Evolutionary conservation across 768 basidiomycete species (phyloP).

Genomic region (Mycena rebaudengoi): DNA sequence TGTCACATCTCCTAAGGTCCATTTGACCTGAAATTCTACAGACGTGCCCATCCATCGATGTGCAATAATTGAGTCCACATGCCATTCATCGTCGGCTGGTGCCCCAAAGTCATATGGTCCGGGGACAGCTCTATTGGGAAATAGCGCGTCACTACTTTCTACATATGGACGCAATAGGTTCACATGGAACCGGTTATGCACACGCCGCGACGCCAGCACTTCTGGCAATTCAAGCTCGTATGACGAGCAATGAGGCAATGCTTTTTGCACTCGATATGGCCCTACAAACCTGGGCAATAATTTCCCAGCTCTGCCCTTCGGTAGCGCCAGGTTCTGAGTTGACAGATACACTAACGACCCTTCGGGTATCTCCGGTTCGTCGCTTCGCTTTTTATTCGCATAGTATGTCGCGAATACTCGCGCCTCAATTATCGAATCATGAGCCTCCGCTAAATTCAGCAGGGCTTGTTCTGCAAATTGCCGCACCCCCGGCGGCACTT

Average conservation of each 20-base stretch:
- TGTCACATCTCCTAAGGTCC: conserved; percentile 42
- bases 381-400: conserved; percentile 33
- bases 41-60: conserved; percentile 28
- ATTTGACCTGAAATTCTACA: conserved; percentile 38
- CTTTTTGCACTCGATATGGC: conserved; percentile 40
- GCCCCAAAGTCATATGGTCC: conserved; percentile 48
- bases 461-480: conserved; percentile 35
- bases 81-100: conserved; percentile 42
- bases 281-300: conserved; percentile 48
- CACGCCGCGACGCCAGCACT: conserved; percentile 31
- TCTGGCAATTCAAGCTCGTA: conserved; percentile 40
- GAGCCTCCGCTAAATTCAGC: conserved; percentile 37
- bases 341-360: conserved; percentile 46
- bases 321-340: conserved; percentile 44
- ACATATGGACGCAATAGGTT: conserved; percentile 38
- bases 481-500: conserved; percentile 27
- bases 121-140: conserved; percentile 38
- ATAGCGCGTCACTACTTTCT: conserved; percentile 41
- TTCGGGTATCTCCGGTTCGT: conserved; percentile 19
- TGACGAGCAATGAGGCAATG: conserved; percentile 28
- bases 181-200: conserved; percentile 47
- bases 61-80: conserved; percentile 43
- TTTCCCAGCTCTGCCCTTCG: conserved; percentile 43
- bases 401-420: conserved; percentile 39
- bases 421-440: conserved; percentile 47